These are phyloP conservation scores for Candida manassasensis DNA, from an alignment of 805 yeast species.

Conservation along the genomic window DNA sequence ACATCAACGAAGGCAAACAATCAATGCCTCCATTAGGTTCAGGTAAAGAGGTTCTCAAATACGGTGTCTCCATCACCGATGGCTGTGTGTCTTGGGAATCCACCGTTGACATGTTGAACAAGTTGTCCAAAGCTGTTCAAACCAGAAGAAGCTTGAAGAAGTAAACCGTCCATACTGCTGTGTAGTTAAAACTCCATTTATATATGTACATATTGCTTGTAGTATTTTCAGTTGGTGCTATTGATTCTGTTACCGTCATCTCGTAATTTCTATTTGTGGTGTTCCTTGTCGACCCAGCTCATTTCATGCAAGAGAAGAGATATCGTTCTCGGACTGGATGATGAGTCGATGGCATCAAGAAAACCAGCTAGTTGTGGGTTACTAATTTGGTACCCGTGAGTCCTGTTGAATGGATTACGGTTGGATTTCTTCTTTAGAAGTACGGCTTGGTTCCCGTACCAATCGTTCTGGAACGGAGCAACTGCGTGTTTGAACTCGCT, in stretches of 20 bases:
- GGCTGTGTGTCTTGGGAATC: conserved; percentile 93
- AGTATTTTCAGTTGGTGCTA: no score
- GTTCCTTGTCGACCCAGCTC: conserved; percentile 8
- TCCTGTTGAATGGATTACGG: conserved; percentile 54
- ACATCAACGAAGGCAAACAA: conserved; percentile 90
- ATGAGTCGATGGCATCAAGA: conserved; percentile 8
- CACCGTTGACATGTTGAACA: conserved; percentile 74
- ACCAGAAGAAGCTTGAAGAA: conserved; percentile 55
- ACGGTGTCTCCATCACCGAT: conserved; percentile 96
- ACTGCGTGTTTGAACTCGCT: conserved; percentile 54
- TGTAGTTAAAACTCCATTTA: not conserved
- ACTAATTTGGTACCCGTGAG: conserved; percentile 31
- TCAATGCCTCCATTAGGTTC: conserved; percentile 55
- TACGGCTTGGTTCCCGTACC: conserved; percentile 49
- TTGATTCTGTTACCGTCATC: no score
- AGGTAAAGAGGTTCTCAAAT: conserved; percentile 59
- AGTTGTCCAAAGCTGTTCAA: conserved; percentile 78
- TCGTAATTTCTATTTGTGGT: conserved; percentile 2
- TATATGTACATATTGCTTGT: no score
- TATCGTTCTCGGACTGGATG: conserved; percentile 8
- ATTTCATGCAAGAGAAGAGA: conserved; percentile 5
- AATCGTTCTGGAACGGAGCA: conserved; percentile 48
- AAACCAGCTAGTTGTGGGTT: conserved; percentile 18
- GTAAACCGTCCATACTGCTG: not conserved
- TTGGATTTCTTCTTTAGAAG: conserved; percentile 43